phyloP scores from a whole-genome alignment of 805 yeast species.

The Ogataea polymorpha region DNA sequence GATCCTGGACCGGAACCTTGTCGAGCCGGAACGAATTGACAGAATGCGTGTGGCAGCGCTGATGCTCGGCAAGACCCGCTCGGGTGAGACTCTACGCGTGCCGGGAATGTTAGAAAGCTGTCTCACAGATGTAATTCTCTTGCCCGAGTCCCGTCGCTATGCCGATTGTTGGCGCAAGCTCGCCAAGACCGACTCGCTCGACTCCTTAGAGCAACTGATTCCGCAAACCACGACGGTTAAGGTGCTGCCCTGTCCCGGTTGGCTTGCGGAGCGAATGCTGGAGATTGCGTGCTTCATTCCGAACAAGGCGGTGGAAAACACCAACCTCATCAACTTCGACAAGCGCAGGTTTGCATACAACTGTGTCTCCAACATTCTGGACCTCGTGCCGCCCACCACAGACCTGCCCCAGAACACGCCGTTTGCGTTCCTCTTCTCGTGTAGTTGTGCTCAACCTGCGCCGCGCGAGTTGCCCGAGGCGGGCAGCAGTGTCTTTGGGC shows the following conservation, averaged over 20 bases:
- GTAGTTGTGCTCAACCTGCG: constrained; percentile 34
- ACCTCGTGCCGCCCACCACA: constrained; percentile 35
- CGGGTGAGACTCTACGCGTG: constrained; percentile 55
- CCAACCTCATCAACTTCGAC: constrained; percentile 75
- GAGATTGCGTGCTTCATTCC: constrained; percentile 78
- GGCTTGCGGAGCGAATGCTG: constrained; percentile 78
- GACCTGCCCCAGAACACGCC: constrained; percentile 35
- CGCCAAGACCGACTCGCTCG: constrained; percentile 28
- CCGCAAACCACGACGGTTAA: constrained; percentile 35
- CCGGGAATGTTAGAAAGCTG: constrained; percentile 88
- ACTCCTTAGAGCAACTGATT: constrained; percentile 22
- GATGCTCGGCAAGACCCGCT: constrained; percentile 59
- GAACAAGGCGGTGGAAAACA: constrained; percentile 64
- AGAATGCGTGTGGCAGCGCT: constrained; percentile 68
- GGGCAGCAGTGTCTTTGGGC: constrained; percentile 42
- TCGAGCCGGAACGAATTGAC: constrained; percentile 56
- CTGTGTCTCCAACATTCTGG: constrained; percentile 52
- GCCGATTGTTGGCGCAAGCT: constrained; percentile 69
- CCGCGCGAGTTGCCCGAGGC: constrained; percentile 37
- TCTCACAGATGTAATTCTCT: constrained; percentile 63
- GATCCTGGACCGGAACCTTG: constrained; percentile 58
- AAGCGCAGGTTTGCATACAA: constrained; percentile 71
- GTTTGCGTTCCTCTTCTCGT: constrained; percentile 51
- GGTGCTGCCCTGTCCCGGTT: constrained; percentile 84
- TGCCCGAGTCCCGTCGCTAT: constrained; percentile 77